Evolutionary conservation across 2,329 filamentous ascomycete genomes (phyloP), one percentile per base, ranked within the genome.

Genomic region (Coleophoma eucalyptorum): DNA sequence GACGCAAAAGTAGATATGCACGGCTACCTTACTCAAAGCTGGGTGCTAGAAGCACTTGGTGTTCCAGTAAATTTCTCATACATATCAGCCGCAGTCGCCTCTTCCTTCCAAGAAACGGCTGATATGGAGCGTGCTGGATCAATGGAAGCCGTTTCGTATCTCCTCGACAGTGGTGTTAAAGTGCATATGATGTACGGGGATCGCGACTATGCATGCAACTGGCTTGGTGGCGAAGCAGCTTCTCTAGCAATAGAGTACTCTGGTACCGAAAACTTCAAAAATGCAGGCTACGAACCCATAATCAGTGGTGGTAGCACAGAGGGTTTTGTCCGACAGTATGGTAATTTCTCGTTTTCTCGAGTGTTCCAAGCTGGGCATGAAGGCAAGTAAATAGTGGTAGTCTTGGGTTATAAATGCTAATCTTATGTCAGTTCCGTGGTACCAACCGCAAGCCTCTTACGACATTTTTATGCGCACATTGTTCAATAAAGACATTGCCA

Each of bases 121-220:
- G 84, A 87, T 65, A 81, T 79, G 54, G 76, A 81, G 44, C 83
- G 81, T 62, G 78, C 78, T 10, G 80, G 80, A 55, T 78, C 83
- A 61, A 70, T 84, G 32, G 65, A 73, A 54, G 72, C 80, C 50
- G 70, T 87, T 4, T 80, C 82, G 45, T 67, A 72, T 18, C 74
- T 87, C 16, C 72, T 87, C 46, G 71, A 78, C 16, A 74, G 69
- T 1, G 83, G 82, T 20, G 79, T 89, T 11, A 81, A 79, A 5
- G 78, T 92, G 8, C 82, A 84, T 11, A 68, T 92, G 53, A 75
- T 90, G 44, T 88, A 91, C 62, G 79, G 79, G 37, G 79, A 82
- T 60, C 67, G 79, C 52, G 80, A 83, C 64, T 82, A 77, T 62
- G 74, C 78, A 53, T 83, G 79, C 66, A 83, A 82, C 63, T 83